Percentiles rank a stretch among this genome's conserved stretches.
phyloP scores from a whole-genome alignment of 768 basidiomycete species.

The Amanita brunnescens region DNA sequence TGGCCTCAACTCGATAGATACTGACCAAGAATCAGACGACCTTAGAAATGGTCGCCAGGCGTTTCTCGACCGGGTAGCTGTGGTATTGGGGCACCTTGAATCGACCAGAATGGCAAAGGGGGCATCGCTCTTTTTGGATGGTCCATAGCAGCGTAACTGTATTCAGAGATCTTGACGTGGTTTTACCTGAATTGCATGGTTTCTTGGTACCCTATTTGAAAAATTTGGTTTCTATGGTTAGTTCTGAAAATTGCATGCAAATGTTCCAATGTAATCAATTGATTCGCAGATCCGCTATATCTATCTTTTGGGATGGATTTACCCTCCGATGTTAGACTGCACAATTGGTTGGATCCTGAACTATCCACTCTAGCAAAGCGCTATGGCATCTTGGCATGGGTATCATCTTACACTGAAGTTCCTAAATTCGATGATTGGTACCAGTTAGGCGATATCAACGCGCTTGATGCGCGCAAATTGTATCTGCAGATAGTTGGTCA shows the following conservation, averaged over 20 bases:
- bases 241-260: conserved; percentile 1
- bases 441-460: conserved; percentile 10
- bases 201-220: conserved; percentile 22
- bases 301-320: conserved; percentile 20
- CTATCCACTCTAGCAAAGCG: conserved; percentile 16
- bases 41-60: not conserved
- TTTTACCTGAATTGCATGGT: conserved; percentile 15
- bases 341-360: conserved; percentile 16
- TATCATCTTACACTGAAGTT: conserved; percentile 21
- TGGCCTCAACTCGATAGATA: not conserved
- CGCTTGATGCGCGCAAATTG: conserved; percentile 15
- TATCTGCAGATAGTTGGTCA: conserved; percentile 16
- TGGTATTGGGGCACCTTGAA: conserved; percentile 17
- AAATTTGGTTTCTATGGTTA: conserved; percentile 25
- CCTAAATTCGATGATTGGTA: conserved; percentile 12
- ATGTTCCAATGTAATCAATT: not conserved
- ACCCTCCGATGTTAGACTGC: conserved; percentile 13
- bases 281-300: conserved; percentile 22
- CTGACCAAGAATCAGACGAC: not conserved
- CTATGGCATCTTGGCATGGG: conserved; percentile 18
- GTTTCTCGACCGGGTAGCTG: conserved; percentile 1
- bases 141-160: conserved; percentile 27
- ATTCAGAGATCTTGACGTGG: conserved; percentile 17
- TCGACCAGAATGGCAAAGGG: conserved; percentile 20
- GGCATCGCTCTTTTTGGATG: conserved; percentile 32